These are phyloP conservation scores for Trichoderma cornu-damae DNA, from an alignment of 2,329 filamentous ascomycete genomes.

Conservation along the genomic window DNA sequence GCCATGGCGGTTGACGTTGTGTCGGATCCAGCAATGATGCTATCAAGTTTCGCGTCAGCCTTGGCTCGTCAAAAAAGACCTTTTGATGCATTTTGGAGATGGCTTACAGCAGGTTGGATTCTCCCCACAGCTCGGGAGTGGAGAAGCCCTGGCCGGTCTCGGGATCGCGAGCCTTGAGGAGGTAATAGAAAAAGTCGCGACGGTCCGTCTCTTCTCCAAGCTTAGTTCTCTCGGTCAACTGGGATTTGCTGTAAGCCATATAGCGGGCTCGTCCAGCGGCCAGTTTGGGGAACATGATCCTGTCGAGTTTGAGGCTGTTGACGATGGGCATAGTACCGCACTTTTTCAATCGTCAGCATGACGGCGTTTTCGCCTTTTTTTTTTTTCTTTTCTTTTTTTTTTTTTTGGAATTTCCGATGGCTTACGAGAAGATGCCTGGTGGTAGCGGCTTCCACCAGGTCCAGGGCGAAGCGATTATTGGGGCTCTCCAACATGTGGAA, in stretches of 20 bases:
- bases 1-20: constrained; percentile 66
- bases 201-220: constrained; percentile 61
- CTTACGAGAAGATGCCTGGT: constrained; percentile 64
- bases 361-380: not conserved
- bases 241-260: constrained; percentile 64
- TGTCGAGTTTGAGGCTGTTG: constrained; percentile 61
- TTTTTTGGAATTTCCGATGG: not conserved
- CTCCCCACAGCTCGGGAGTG: constrained; percentile 63
- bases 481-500: constrained; percentile 56
- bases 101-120: constrained; percentile 60
- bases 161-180: constrained; percentile 65
- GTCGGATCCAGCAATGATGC: constrained; percentile 66
- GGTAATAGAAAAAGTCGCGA: constrained; percentile 71
- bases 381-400: not conserved
- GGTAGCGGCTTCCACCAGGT: constrained; percentile 62
- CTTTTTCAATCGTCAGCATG: constrained; percentile 33
- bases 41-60: constrained; percentile 23
- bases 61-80: not conserved
- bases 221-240: constrained; percentile 61
- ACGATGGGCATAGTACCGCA: constrained; percentile 68
- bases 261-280: constrained; percentile 63
- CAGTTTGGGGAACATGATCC: constrained; percentile 61
- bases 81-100: not conserved
- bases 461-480: constrained; percentile 61
- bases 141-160: constrained; percentile 64